These are phyloP conservation scores for Penicillium sclerotigenum DNA, from an alignment of 2,329 filamentous ascomycete genomes.

Conservation along the genomic window DNA sequence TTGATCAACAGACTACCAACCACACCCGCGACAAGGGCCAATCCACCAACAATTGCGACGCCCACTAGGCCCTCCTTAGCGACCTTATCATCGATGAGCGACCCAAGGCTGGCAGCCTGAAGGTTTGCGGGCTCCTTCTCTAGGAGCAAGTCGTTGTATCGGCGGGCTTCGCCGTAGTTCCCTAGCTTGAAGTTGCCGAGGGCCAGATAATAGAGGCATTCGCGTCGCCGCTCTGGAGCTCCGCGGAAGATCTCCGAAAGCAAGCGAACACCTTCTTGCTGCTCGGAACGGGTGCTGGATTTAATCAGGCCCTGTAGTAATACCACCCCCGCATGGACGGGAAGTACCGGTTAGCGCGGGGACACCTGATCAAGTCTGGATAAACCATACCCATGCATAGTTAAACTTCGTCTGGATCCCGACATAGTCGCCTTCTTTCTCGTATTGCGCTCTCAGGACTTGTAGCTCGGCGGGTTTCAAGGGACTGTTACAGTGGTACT, in stretches of 20 bases:
- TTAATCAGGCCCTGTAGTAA: slow-evolving; percentile 80
- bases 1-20: slow-evolving; percentile 83
- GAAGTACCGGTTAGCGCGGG: slow-evolving; percentile 5
- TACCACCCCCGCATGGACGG: slow-evolving; percentile 11
- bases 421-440: slow-evolving; percentile 96
- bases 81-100: slow-evolving; percentile 92
- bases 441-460: slow-evolving; percentile 89
- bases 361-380: not conserved
- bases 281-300: slow-evolving; percentile 76
- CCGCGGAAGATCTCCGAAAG: slow-evolving; percentile 96
- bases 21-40: slow-evolving; percentile 89
- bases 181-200: slow-evolving; percentile 97
- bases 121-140: slow-evolving; percentile 89
- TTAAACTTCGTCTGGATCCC: slow-evolving; percentile 99
- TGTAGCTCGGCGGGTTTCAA: slow-evolving; percentile 88
- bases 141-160: slow-evolving; percentile 89
- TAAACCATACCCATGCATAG: slow-evolving; percentile 80
- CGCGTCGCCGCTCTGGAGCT: slow-evolving; percentile 85
- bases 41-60: slow-evolving; percentile 88
- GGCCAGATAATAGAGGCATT: slow-evolving; percentile 97
- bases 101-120: slow-evolving; percentile 80
- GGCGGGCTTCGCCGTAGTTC: slow-evolving; percentile 90
- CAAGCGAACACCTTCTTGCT: slow-evolving; percentile 90
- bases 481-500: slow-evolving; percentile 59
- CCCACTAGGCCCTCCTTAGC: slow-evolving; percentile 91